phyloP scores from a whole-genome alignment of 208 protist species.

The Tritrichomonas musculus region DNA sequence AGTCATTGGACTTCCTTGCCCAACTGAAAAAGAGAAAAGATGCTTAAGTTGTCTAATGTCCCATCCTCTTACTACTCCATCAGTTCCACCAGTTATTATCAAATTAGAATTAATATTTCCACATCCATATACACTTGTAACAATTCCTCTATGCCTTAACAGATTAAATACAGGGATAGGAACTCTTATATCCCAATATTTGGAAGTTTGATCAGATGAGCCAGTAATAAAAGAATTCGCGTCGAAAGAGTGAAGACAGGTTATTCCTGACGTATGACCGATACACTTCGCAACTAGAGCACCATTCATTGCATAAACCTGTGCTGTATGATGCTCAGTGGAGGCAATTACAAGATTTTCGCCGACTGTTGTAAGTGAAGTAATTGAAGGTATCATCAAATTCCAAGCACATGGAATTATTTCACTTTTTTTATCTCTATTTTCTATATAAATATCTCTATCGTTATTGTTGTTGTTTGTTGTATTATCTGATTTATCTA shows the following conservation, averaged over 20 bases:
- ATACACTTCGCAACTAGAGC: not conserved
- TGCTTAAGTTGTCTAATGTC: not conserved
- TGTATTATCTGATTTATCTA: not conserved
- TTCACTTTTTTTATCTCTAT: not conserved
- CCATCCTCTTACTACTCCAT: not conserved
- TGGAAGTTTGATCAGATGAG: not conserved
- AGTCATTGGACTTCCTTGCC: not conserved
- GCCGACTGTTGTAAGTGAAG: not conserved
- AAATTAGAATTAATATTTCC: not conserved
- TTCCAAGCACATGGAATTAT: no score
- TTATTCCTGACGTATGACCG: not conserved
- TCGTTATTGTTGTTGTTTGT: not conserved
- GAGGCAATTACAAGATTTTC: not conserved
- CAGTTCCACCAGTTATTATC: not conserved
- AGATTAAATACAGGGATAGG: not conserved
- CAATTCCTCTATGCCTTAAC: not conserved
- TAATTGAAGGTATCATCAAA: not conserved
- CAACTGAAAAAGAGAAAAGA: not conserved
- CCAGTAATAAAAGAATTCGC: not conserved
- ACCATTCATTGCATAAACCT: not conserved
- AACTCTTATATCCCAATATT: not conserved
- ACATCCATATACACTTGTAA: not conserved
- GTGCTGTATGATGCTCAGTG: not conserved
- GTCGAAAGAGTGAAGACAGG: not conserved
- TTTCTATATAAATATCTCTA: no score